These are phyloP conservation scores for Stylonectria norvegica DNA, from an alignment of 2,329 filamentous ascomycete species.

Conservation along the genomic window DNA sequence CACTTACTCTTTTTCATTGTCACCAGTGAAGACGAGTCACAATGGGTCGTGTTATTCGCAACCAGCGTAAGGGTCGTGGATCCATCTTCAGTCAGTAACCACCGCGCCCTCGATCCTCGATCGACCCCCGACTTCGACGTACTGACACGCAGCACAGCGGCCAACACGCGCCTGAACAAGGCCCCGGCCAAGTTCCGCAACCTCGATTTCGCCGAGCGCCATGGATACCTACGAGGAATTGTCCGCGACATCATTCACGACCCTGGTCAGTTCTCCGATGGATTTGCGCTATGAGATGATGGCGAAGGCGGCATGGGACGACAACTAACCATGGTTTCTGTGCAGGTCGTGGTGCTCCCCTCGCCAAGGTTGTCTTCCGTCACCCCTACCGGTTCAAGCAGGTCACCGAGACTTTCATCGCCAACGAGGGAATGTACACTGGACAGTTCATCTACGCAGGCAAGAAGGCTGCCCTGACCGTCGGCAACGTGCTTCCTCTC, in stretches of 20 bases:
- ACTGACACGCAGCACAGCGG: conserved; percentile 50
- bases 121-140: conserved; percentile 25
- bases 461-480: conserved; percentile 95
- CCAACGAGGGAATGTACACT: conserved; percentile 99
- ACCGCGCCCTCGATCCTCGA: conserved; percentile 23
- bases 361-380: conserved; percentile 95
- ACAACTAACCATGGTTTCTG: conserved; percentile 25
- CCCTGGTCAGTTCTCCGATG: conserved; percentile 56
- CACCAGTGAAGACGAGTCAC: conserved; percentile 36
- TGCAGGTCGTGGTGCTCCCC: conserved; percentile 79
- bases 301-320: conserved; percentile 15
- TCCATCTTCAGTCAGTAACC: conserved; percentile 54
- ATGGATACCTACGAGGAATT: conserved; percentile 96
- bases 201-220: conserved; percentile 93
- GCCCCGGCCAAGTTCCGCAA: conserved; percentile 79
- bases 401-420: conserved; percentile 98
- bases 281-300: conserved; percentile 13
- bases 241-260: conserved; percentile 99
- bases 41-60: conserved; percentile 62
- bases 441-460: conserved; percentile 99
- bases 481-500: conserved; percentile 96
- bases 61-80: conserved; percentile 61
- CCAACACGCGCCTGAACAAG: conserved; percentile 91
- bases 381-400: conserved; percentile 98
- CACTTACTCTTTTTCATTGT: conserved; percentile 32